A percentile compares a stretch with the other conserved stretches of the same genome.
phyloP scores from a whole-genome alignment of 805 yeast species.

The Crinitomyces ghanaensis region DNA sequence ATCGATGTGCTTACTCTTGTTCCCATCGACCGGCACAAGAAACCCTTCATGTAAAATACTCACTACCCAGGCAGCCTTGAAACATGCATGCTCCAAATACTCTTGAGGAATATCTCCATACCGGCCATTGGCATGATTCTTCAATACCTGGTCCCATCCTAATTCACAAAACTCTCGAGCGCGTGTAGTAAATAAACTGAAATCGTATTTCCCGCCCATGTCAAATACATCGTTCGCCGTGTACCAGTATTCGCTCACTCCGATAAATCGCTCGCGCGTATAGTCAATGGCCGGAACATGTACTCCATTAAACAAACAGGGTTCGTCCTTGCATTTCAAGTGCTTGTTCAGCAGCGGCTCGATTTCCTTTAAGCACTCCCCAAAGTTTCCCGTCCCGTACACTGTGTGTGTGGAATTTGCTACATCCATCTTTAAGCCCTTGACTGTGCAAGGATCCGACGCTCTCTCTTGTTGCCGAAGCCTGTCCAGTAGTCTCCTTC shows the following conservation, averaged over 20 bases:
- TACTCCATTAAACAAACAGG: constrained; percentile 89
- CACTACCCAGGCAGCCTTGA: constrained; percentile 90
- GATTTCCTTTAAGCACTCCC: constrained; percentile 55
- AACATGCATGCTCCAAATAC: constrained; percentile 65
- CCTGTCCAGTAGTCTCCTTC: constrained; percentile 47
- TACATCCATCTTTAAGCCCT: constrained; percentile 33
- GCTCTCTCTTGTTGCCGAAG: constrained; percentile 8
- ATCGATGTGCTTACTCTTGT: constrained; percentile 17
- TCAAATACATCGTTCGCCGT: constrained; percentile 86
- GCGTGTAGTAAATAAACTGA: constrained; percentile 49
- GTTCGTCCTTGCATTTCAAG: constrained; percentile 73
- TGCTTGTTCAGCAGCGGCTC: constrained; percentile 71
- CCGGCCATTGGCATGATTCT: constrained; percentile 40
- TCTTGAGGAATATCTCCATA: constrained; percentile 49
- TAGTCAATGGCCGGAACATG: constrained; percentile 88
- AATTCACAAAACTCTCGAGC: constrained; percentile 65
- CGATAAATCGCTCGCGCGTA: constrained; percentile 70
- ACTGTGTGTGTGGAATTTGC: constrained; percentile 27
- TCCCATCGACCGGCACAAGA: constrained; percentile 47
- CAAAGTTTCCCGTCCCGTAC: constrained; percentile 70
- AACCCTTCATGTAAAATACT: constrained; percentile 88
- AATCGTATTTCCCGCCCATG: constrained; percentile 82
- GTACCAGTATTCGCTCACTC: constrained; percentile 95
- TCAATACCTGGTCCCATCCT: constrained; percentile 48
- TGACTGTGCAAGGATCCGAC: constrained; percentile 74